Evolutionary conservation across 106 monocot genomes (phyloP), one percentile per base, ranked within the genome.

Genomic region (Platanthera guangdongensis): DNA sequence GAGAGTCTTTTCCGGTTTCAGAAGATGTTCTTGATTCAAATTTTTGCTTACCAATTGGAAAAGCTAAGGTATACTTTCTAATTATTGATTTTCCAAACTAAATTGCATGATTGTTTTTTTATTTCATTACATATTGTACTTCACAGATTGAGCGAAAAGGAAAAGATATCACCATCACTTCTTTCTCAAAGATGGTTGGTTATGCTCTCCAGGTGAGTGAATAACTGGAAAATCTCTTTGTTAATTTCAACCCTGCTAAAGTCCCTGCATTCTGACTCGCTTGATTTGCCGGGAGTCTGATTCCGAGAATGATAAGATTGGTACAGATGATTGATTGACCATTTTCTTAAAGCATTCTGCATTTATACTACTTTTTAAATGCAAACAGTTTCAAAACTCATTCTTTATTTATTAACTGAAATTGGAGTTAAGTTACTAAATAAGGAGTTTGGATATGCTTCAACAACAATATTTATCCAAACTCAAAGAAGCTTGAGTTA

Each of bases 161-260:
- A 54, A 99, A 92, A 32, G 83, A 92, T 77, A 88, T 99, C 2
- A 99, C 97, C 0, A 94, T 99, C 71, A 90, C 88, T 57, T 86
- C 97, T 57, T 92, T 83, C 83, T 99, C 97, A 50, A 99, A 92
- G 81, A 94, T 99, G 97, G 94, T 99, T 83, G 97, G 94, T 12
- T 92, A 83, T 82, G 79, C 97, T 77, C 90, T 99, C 5, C 77
- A 94, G 97, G 97, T 99, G 52, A 53, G 81, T 77, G 11, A 50
- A 51, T 51, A 10, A 9, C 51, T 48, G 70, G 15, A 47, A 70
- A 70, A 16, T 8, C 16, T 48, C 9, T 70, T 48, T 70, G 68
- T n/a, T 48, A 70, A n/a, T 16, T 70, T 48, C 70, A 70, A 25
- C 47, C 45, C n/a, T 46, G 15, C 14, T 47, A 47, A 32, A 32